A percentile compares a stretch with the other conserved stretches of the same genome.
phyloP scores from a whole-genome alignment of 352 stramenopile species.

The Pseudoperonospora humuli region DNA sequence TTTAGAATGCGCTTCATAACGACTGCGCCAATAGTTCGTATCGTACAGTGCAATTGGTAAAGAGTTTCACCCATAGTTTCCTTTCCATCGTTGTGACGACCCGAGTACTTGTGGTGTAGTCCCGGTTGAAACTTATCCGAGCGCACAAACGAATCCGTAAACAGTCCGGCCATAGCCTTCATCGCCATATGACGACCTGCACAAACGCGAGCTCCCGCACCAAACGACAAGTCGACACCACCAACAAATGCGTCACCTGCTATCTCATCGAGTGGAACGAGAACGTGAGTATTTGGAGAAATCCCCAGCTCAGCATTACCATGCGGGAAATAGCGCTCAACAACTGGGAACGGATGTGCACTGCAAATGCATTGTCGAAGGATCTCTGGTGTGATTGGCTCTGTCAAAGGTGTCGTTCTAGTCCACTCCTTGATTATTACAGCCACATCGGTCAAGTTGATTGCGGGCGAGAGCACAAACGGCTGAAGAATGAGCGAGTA shows the following conservation, averaged over 20 bases:
- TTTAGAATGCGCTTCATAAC: slow-evolving; percentile 4
- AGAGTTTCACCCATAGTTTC: slow-evolving; percentile 20
- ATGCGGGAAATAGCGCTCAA: slow-evolving; percentile 20
- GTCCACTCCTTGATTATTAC: slow-evolving; percentile 19
- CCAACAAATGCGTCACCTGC: slow-evolving; percentile 22
- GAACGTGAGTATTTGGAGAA: slow-evolving; percentile 20
- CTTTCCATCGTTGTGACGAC: slow-evolving; percentile 27
- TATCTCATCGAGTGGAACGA: slow-evolving; percentile 28
- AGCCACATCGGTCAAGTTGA: slow-evolving; percentile 26
- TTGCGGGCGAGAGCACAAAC: slow-evolving; percentile 26
- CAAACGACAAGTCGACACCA: slow-evolving; percentile 28
- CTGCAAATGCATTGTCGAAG: slow-evolving; percentile 27
- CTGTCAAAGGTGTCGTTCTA: slow-evolving; percentile 3
- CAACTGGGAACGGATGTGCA: slow-evolving; percentile 23
- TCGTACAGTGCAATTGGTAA: slow-evolving; percentile 18
- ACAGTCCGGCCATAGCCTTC: slow-evolving; percentile 28
- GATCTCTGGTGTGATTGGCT: slow-evolving; percentile 15
- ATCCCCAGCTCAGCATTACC: slow-evolving; percentile 15
- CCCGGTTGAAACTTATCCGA: slow-evolving; percentile 20
- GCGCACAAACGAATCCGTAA: slow-evolving; percentile 20
- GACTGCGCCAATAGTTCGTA: slow-evolving; percentile 2
- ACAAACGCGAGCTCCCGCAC: slow-evolving; percentile 20
- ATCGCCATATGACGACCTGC: slow-evolving; percentile 28
- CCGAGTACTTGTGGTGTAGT: slow-evolving; percentile 28
- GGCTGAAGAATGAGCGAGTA: slow-evolving; percentile 31